Evolutionary conservation across 306 rosid genomes (phyloP).

Genomic region (Gynostemma pentaphyllum): DNA sequence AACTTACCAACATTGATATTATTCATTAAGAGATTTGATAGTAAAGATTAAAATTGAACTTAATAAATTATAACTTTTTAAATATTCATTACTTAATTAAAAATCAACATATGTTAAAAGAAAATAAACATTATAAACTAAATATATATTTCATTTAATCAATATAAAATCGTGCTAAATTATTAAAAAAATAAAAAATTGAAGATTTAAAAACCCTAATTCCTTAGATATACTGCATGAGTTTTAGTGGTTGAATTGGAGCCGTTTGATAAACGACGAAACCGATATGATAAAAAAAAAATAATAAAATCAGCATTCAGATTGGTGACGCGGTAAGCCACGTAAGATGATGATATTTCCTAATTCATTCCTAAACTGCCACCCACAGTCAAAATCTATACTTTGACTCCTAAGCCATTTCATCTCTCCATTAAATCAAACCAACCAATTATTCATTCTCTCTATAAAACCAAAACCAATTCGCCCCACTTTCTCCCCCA

Average conservation of each 20-base stretch:
- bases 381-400: not conserved
- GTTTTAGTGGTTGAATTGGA: not conserved
- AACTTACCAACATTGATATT: no score
- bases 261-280: slow-evolving; percentile 1
- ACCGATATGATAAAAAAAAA: not conserved
- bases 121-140: no score
- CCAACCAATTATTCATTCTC: not conserved
- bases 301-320: not conserved
- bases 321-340: slow-evolving; percentile 1
- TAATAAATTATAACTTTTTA: no score
- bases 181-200: no score
- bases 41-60: no score
- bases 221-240: not conserved
- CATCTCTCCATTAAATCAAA: not conserved
- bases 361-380: not conserved
- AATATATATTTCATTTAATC: no score
- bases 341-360: not conserved
- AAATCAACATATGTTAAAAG: no score
- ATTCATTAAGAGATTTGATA: no score
- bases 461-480: slow-evolving; percentile 4
- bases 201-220: no score
- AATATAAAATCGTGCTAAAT: no score
- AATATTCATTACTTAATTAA: no score
- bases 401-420: not conserved
- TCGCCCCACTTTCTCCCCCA: not conserved